A percentile compares a stretch with the other conserved stretches of the same genome.
Evolutionary conservation across 2,329 filamentous ascomycete genomes (phyloP).

Genomic region (Coniosporium tulheliwenetii): DNA sequence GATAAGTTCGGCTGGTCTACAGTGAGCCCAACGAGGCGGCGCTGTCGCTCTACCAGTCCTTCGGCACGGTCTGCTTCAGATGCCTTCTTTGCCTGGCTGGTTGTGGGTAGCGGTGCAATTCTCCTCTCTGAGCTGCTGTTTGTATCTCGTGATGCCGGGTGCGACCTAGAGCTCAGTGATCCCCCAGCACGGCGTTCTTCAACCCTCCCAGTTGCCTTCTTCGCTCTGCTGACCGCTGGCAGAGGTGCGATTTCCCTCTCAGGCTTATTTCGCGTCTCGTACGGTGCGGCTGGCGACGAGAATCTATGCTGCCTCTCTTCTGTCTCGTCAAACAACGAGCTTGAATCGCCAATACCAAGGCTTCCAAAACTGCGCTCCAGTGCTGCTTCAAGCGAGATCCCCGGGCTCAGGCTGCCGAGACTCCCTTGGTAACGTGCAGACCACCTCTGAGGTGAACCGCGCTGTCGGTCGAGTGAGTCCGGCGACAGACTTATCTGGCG

Average conservation of each 20-base stretch:
- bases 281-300: neutral
- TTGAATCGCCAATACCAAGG: constrained; percentile 1
- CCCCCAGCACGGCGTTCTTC: neutral
- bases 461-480: neutral
- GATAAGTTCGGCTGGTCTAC: too few relatives aligned
- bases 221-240: neutral
- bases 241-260: neutral
- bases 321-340: constrained; percentile 3
- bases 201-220: neutral
- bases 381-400: neutral
- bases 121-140: neutral
- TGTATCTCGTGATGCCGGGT: neutral
- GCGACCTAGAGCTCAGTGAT: neutral
- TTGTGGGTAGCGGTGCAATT: neutral
- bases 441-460: neutral
- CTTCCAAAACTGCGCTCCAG: neutral
- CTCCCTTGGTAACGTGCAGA: neutral
- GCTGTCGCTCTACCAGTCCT: neutral
- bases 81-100: neutral
- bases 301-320: constrained; percentile 1
- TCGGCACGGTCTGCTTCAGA: neutral
- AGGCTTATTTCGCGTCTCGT: neutral
- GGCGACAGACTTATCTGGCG: neutral
- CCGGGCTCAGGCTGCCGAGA: neutral
- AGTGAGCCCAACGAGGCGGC: too few relatives aligned